These are phyloP conservation scores for Oryza rufipogon DNA, from an alignment of 176 grass and related monocot species.

Conservation along the genomic window DNA sequence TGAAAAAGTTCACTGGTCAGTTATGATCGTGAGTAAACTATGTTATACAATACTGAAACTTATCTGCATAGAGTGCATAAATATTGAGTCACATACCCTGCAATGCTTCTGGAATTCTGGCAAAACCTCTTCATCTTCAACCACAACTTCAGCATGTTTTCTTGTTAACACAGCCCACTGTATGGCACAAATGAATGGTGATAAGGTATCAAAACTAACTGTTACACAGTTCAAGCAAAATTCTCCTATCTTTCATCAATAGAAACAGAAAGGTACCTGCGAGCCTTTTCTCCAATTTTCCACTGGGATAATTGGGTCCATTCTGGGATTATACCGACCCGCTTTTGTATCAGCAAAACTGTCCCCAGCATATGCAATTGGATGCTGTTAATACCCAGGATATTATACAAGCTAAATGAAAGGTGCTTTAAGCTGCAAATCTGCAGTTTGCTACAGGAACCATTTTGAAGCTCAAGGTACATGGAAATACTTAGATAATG, in stretches of 20 bases:
- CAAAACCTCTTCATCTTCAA: constrained; percentile 74
- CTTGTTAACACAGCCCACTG: constrained; percentile 95
- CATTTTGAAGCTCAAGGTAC: constrained; percentile 6
- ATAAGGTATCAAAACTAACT: no score
- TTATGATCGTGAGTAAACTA: constrained; percentile 17
- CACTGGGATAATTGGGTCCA: constrained; percentile 80
- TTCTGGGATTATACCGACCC: constrained; percentile 97
- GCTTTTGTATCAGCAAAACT: constrained; percentile 99
- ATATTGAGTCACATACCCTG: constrained; percentile 62
- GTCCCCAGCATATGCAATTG: constrained; percentile 56
- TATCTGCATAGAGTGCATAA: constrained; percentile 27
- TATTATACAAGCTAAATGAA: constrained; percentile 11
- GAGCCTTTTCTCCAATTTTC: constrained; percentile 99
- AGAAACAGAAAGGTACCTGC: constrained; percentile 61
- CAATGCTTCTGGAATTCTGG: constrained; percentile 86
- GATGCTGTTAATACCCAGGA: constrained; percentile 29
- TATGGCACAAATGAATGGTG: constrained; percentile 12
- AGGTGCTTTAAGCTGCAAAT: constrained; percentile 33
- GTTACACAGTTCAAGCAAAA: constrained; percentile 1
- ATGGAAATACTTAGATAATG: background rate
- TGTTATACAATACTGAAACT: constrained; percentile 26
- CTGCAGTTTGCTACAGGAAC: constrained; percentile 10
- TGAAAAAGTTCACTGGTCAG: constrained; percentile 18
- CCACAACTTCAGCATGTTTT: constrained; percentile 93
- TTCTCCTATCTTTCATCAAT: background rate